Base-by-base conservation (phyloP, 345 rosid genomes). In the Lumnitzera littorea region DNA sequence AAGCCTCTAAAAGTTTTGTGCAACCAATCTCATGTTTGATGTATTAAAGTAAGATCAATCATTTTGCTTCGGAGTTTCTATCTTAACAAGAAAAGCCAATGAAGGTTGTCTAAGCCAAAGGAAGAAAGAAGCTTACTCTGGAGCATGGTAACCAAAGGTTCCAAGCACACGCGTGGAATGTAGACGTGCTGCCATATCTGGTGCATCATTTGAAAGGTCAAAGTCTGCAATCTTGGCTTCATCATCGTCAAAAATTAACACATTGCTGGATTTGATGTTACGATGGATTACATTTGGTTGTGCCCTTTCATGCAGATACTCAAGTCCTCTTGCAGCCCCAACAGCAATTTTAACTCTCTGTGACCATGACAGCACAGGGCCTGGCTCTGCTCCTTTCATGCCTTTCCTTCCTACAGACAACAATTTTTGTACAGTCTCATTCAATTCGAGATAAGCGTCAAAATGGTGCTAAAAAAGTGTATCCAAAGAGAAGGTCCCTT, bases 91-190 rank as follows among this genome's bases (percentile, higher is more conserved):
- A 36, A 36, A 36, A 36, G 43, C 43, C 10, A 7, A 36, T 36
- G 43, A 7, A 36, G 43, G 11, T 36, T 36, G 43, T 36, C 43
- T 36, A 1, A 36, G 1, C 43, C 43, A 57, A 60, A 50, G 12
- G 31, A 50, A 20, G 16, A 2, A 13, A 50, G 56, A 23, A 51
- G 43, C 57, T 46, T 65, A 58, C 69, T 58, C 63, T 0, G 15
- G 69, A 31, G 69, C 69, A 43, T 65, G 69, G 53, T 65, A 65
- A 46, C 69, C 69, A 0, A 57, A 57, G 46, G 62, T 65, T 36
- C 69, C 69, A 7, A 65, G 62, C 29, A 65, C 69, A 56, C 53
- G 62, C 13, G 69, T 3, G 1, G 47, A 65, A 50, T 43, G 51
- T 15, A 65, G 56, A 36, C 68, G 1, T n/a, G 52, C 57, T 6